Percentiles rank a stretch among this genome's conserved stretches.
phyloP scores from a whole-genome alignment of 2,329 filamentous ascomycete genomes.

The Ophiostoma ulmi region DNA sequence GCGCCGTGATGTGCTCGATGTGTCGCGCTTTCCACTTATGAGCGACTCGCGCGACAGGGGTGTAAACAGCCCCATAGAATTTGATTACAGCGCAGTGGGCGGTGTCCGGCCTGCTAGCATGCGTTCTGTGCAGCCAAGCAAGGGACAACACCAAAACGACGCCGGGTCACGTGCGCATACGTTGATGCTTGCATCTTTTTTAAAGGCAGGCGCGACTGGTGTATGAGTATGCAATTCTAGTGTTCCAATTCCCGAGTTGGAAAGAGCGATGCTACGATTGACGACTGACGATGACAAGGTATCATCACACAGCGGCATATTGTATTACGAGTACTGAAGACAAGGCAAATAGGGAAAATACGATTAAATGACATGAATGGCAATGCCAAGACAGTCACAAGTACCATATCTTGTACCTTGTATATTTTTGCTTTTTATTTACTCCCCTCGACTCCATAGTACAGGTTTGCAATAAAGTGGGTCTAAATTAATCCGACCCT shows the following conservation, averaged over 20 bases:
- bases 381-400: not conserved
- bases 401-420: not conserved
- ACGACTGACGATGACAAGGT: not conserved
- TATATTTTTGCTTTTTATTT: not conserved
- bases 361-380: not conserved
- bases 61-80: slow-evolving; percentile 12
- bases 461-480: slow-evolving; percentile 9
- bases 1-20: not conserved
- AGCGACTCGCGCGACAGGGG: slow-evolving; percentile 6
- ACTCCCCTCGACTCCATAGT: not conserved
- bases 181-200: not conserved
- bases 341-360: not conserved
- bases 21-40: not conserved
- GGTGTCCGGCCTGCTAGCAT: no score
- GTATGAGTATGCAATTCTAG: not conserved
- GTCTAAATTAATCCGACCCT: slow-evolving; percentile 10
- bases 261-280: not conserved
- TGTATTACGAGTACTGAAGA: not conserved
- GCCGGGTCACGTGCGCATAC: slow-evolving; percentile 23
- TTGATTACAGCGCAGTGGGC: not conserved
- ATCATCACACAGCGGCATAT: not conserved
- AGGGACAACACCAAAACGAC: slow-evolving; percentile 21
- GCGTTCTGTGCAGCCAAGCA: not conserved
- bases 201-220: not conserved
- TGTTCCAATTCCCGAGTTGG: not conserved